Percentiles rank a stretch among this genome's conserved stretches.
Evolutionary conservation across 257 asterid species (phyloP).

Genomic region (Plectranthus barbatus): DNA sequence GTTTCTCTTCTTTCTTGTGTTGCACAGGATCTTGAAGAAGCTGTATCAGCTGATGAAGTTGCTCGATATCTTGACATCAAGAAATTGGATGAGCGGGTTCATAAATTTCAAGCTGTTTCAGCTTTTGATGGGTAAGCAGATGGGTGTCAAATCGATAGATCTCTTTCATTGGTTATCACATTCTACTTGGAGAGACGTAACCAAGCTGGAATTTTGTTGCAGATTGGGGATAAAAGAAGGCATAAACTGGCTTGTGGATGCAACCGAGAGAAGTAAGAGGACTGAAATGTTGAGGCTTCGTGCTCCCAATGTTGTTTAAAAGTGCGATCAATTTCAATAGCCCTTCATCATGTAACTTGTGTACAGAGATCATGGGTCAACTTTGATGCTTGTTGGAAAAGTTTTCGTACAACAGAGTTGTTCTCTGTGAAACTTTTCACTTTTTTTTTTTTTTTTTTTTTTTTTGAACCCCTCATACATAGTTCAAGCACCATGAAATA

Average conservation of each 20-base stretch:
- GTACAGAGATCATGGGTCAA: constrained; percentile 16
- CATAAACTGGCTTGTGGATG: constrained; percentile 73
- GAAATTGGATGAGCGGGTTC: constrained; percentile 60
- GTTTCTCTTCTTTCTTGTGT: neutral
- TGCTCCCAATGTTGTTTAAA: constrained; percentile 26
- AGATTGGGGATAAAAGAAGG: constrained; percentile 75
- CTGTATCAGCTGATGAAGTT: constrained; percentile 66
- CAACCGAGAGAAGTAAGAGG: constrained; percentile 33
- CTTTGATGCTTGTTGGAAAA: constrained; percentile 12
- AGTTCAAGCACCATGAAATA: neutral
- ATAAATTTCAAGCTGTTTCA: constrained; percentile 59
- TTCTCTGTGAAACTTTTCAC: neutral
- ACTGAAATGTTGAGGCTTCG: constrained; percentile 60
- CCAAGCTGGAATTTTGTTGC: constrained; percentile 11
- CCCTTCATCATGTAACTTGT: neutral
- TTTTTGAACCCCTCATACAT: neutral
- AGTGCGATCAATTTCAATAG: neutral
- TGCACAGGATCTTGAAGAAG: constrained; percentile 57
- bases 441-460: too few species aligned
- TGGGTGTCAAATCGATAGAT: neutral
- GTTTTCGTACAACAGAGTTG: neutral
- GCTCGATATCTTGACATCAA: constrained; percentile 67
- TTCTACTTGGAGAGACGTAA: neutral
- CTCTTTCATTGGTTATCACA: neutral
- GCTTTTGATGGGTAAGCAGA: constrained; percentile 56